Conservation (phyloP, 441 rosid genomes). For the Breynia disticha region DNA sequence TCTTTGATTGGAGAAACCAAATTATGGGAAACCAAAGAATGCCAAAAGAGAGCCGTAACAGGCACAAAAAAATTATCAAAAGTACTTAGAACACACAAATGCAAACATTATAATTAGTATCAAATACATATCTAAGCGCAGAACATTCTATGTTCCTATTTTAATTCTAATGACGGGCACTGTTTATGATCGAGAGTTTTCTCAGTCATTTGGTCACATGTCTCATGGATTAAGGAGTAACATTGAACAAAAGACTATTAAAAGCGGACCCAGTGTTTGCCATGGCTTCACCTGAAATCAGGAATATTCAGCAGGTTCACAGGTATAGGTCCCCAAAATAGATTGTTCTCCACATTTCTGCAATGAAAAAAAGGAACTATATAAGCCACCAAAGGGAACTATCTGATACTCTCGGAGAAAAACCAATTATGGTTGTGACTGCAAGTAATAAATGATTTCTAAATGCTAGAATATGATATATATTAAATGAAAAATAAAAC, state of each 20-base stretch:
- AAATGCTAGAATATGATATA: not conserved
- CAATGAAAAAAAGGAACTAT: slow-evolving; percentile 15
- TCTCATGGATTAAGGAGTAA: too few relatives aligned
- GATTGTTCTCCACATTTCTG: slow-evolving; percentile 79
- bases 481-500: not conserved
- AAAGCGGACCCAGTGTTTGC: not conserved
- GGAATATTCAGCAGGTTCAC: slow-evolving; percentile 50
- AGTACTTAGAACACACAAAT: not conserved
- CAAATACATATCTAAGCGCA: too few relatives aligned
- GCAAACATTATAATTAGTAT: too few relatives aligned
- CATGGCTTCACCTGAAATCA: slow-evolving; percentile 51
- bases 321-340: slow-evolving; percentile 88
- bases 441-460: not conserved
- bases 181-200: too few relatives aligned
- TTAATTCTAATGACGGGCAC: too few relatives aligned
- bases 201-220: too few relatives aligned
- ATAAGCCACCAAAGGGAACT: slow-evolving; percentile 16
- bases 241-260: too few relatives aligned
- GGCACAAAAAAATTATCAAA: too few relatives aligned
- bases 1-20: too few relatives aligned
- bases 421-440: not conserved
- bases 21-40: too few relatives aligned
- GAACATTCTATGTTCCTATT: too few relatives aligned
- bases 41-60: too few relatives aligned
- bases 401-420: not conserved